Evolutionary conservation across 106 monocot species (phyloP).

Genomic region (Xerophyta viscosa): DNA sequence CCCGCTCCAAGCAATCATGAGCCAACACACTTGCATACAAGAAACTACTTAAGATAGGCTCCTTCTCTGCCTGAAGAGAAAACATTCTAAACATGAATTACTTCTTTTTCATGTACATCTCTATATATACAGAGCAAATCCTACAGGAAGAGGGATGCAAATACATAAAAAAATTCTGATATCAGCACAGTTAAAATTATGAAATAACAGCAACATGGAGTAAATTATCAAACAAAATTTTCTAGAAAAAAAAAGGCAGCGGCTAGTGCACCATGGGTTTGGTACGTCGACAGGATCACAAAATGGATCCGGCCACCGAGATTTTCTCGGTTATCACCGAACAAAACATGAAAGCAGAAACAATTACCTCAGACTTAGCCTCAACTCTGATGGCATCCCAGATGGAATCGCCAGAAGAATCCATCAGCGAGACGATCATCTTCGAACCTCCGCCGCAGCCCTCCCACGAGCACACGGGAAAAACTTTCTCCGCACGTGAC

Average conservation of each 20-base stretch:
- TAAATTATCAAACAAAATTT: too few species aligned
- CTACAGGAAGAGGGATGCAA: neutral
- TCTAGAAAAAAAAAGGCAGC: too few species aligned
- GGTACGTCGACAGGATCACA: neutral
- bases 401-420: conserved; percentile 6
- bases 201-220: too few species aligned
- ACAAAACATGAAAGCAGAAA: neutral
- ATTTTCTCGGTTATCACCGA: neutral
- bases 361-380: conserved; percentile 12
- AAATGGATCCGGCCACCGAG: neutral
- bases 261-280: too few species aligned
- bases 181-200: too few species aligned
- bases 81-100: too few species aligned
- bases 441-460: neutral
- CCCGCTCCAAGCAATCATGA: conserved; percentile 77
- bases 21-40: conserved; percentile 81
- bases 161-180: too few species aligned
- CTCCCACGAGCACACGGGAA: neutral
- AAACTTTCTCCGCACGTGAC: neutral
- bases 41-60: conserved; percentile 89
- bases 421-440: neutral
- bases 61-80: conserved; percentile 66
- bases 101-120: neutral
- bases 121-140: neutral
- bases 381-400: conserved; percentile 17